Conservation (phyloP, 371 early-diverging fungal species). For the Apophysomyces sp. region DNA sequence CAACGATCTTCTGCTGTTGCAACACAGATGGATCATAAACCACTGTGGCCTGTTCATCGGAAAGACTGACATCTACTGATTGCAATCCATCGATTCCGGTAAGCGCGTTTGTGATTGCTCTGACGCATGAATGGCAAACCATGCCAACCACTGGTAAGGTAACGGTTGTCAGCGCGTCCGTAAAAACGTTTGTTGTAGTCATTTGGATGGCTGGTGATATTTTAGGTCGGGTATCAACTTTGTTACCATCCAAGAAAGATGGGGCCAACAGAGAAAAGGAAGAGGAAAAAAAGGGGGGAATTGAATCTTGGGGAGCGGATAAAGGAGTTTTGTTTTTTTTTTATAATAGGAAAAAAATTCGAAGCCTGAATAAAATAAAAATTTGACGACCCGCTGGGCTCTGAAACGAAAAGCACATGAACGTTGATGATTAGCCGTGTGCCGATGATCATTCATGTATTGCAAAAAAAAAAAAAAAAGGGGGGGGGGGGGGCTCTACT, state of each 20-base stretch:
- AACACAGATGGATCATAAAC: conserved; percentile 23
- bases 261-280: not conserved
- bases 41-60: conserved; percentile 41
- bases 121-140: conserved; percentile 87
- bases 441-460: not conserved
- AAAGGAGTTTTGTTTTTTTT: not conserved
- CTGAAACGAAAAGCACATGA: not conserved
- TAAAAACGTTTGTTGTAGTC: not conserved
- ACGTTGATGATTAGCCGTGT: not conserved
- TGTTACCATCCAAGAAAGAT: not conserved
- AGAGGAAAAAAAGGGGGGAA: not conserved
- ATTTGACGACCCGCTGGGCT: not conserved
- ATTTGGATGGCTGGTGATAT: conserved; percentile 2
- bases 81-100: conserved; percentile 40
- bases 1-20: conserved; percentile 21
- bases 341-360: not conserved
- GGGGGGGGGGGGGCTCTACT: not conserved
- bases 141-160: conserved; percentile 69
- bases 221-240: not conserved
- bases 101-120: conserved; percentile 59
- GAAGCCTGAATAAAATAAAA: not conserved
- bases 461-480: not conserved
- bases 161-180: conserved; percentile 14
- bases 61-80: conserved; percentile 42
- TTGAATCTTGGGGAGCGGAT: not conserved